Evolutionary conservation across 1,284 basidiomycete genomes (phyloP).

Genomic region (Leccinum fallax): DNA sequence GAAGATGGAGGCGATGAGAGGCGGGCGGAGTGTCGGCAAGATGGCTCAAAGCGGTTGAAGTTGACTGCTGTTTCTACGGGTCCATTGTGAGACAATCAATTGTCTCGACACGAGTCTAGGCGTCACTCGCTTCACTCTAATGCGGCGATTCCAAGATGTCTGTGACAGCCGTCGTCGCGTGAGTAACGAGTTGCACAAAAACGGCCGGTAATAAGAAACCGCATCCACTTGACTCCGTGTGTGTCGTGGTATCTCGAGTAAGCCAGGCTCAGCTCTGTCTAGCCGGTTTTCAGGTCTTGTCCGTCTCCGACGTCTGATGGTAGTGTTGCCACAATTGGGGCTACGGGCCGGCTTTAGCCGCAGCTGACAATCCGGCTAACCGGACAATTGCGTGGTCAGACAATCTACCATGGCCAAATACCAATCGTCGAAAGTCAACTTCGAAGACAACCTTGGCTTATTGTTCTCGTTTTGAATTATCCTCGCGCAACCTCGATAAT

Average conservation of each 20-base stretch:
- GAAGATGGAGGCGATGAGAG: background rate
- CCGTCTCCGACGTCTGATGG: too few relatives aligned
- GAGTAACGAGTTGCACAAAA: background rate
- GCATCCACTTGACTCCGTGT: background rate
- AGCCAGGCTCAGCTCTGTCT: background rate
- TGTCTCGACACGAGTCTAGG: background rate
- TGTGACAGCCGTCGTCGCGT: background rate
- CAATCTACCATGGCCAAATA: background rate
- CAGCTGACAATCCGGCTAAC: background rate
- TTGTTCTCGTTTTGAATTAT: background rate
- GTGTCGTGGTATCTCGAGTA: background rate
- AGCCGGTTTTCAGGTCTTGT: background rate
- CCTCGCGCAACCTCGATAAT: background rate
- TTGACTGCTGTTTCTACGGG: background rate
- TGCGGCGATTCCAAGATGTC: background rate
- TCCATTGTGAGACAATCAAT: background rate
- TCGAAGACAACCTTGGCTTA: background rate
- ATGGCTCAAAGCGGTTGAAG: constrained; percentile 19
- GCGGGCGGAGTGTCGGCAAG: constrained; percentile 1
- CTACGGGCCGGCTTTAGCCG: background rate
- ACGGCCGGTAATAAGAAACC: too few relatives aligned
- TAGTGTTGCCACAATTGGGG: background rate
- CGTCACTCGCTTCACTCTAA: background rate
- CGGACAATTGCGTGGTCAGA: too few relatives aligned
- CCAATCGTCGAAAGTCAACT: background rate